Evolutionary conservation across 2,329 filamentous ascomycete species (phyloP), one percentile per base, ranked within the genome.

Genomic region (Beauveria sp.): DNA sequence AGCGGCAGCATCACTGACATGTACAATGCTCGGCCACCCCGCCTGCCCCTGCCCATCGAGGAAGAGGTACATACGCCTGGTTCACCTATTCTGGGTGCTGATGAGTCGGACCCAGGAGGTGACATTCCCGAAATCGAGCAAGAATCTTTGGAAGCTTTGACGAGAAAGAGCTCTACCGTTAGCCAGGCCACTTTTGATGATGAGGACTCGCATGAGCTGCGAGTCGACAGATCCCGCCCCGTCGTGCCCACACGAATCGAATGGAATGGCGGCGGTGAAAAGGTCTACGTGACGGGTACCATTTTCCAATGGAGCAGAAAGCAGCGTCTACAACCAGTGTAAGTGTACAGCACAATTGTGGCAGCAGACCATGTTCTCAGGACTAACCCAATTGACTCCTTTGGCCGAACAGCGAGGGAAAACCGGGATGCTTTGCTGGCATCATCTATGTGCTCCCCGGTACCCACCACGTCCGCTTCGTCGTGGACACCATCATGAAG

Each of bases 271-370:
- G 86, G 86, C 58, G 93, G 90, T 62, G 90, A 96, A 62, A 96
- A 93, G 75, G 86, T 98, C 65, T 99, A 96, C 73, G 92, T 99
- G 51, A 99, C 95, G 0, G 93, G 93, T 66, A 98, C 95, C 22
- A 97, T 98, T 71, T 96, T 96, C 68, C 90, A 93, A 73, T 99
- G 95, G 95, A 92, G 96, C 75, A 88, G 89, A 73, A 98, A 98
- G 77, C 96, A 93, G 72, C 86, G 89, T 67, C 79, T 99, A 70
- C 86, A 92, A 74, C 87, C 84, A 74, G 88, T 91, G 92, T 96
- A 84, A 84, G 89, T 86, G 14, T 24, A 28, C 10, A 26, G 8
- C 34, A 28, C 18, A 20, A 40, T 16, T 34, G 20, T 34, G 30
- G 22, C 18, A 10, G n/a, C 14, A 34, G 34, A 24, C 38, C 58